phyloP scores from a whole-genome alignment of 1,284 basidiomycete species.

The Tylopilus orsonianus region DNA sequence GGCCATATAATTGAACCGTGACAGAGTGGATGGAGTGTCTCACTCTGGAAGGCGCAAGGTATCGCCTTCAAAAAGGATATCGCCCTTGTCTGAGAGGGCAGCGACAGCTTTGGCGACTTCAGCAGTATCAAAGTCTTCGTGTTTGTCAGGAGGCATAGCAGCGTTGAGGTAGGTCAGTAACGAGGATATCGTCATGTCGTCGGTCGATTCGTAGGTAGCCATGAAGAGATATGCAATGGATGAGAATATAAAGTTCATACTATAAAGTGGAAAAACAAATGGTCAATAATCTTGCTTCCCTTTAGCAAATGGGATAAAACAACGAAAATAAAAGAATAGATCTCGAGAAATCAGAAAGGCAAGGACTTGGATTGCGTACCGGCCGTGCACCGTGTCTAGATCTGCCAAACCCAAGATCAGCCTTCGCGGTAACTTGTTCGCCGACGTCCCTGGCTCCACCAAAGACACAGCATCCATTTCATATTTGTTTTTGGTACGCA shows the following conservation, averaged over 20 bases:
- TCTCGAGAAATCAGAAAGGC: constrained; percentile 2
- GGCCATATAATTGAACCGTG: neutral
- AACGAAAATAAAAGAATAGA: neutral
- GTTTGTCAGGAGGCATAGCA: constrained; percentile 70
- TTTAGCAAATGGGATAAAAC: too few relatives aligned
- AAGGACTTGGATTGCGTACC: constrained; percentile 42
- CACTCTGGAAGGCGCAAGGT: constrained; percentile 42
- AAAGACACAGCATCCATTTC: constrained; percentile 22
- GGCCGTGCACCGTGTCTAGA: constrained; percentile 53
- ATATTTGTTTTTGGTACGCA: constrained; percentile 29
- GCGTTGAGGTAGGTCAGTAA: constrained; percentile 70
- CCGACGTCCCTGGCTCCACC: constrained; percentile 16
- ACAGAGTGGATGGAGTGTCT: neutral
- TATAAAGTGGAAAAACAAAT: constrained; percentile 24
- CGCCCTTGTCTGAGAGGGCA: constrained; percentile 50
- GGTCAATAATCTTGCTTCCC: constrained; percentile 10
- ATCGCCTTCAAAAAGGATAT: constrained; percentile 59
- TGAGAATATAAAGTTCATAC: constrained; percentile 56
- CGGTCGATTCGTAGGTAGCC: constrained; percentile 60
- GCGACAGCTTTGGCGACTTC: constrained; percentile 64
- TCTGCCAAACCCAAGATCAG: constrained; percentile 49
- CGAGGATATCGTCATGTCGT: constrained; percentile 66
- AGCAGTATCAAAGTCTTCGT: constrained; percentile 74
- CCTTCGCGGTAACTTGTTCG: constrained; percentile 32
- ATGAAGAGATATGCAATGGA: constrained; percentile 62